Evolutionary conservation across 2,329 filamentous ascomycete genomes (phyloP), one percentile per base, ranked within the genome.

Genomic region (Botrytis fragariae): DNA sequence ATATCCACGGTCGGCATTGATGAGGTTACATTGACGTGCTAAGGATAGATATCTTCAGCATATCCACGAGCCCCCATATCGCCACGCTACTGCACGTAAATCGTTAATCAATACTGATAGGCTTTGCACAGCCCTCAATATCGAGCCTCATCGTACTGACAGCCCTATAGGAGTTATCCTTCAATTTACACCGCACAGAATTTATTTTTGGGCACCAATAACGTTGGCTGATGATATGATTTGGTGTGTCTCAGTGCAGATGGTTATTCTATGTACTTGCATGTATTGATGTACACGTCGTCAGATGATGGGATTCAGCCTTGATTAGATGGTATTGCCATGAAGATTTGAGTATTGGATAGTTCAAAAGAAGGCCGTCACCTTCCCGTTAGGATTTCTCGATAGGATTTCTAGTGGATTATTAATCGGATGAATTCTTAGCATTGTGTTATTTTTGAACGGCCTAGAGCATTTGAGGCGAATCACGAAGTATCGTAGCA

Each of bases 121-220:
- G 59, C 39, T 61, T 42, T 70, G 32, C 68, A 62, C 39, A 70
- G 68, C 68, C 54, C 51, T 12, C 14, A 39, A 60, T 14, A 25
- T 42, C 29, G 57, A 70, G 29, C 57, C 68, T 70, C 32, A 48
- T n/a, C 7, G 7, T 37, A 20, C 68, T 25, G 44, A 48, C 29
- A 70, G 54, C n/a, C 54, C 54, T 70, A 62, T 62, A 70, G 68
- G 57, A 70, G 35, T 35, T 37, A 62, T 62, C 48, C 39, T 37
- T 62, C 68, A 37, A 48, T 22, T 22, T 32, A 12, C 42, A 70
- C 22, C 48, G 29, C 25, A n/a, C 7, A 3, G 9, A 5, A 37
- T 54, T 51, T 67, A 67, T 67, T 67, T 51, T 67, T 51, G 44
- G 44, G n/a, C 22, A 39, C 32, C 22, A 65, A 51, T 39, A 4